Evolutionary conservation across 2,329 filamentous ascomycete genomes (phyloP), one percentile per base, ranked within the genome.

Genomic region (Fusarium nurragi): DNA sequence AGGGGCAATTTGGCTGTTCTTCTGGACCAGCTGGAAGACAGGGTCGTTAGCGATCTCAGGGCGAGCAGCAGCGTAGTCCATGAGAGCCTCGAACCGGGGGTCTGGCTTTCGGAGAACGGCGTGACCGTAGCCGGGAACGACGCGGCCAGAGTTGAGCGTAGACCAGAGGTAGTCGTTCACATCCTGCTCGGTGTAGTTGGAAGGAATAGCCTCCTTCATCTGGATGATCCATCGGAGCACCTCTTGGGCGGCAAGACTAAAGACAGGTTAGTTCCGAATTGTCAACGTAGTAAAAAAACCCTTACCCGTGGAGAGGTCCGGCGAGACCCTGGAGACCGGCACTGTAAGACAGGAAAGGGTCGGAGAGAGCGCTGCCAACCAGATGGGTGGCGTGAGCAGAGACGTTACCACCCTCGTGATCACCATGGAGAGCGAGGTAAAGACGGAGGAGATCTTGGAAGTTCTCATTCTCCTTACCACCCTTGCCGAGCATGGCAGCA

Each of bases 321-420:
- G 94, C 95, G 14, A 99, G 88, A 76, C 95, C 95, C 76, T 97
- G 92, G 6, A 99, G 88, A 77, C 95, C 95, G 55, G 95, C 95
- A 70, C 92, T 95, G 84, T 98, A 98, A 74, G 92, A 95, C 65
- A 99, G 86, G 86, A 95, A 98, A 6, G 94, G 93, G 73, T 98
- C 95, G 73, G 91, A 95, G 54, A 99, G 88, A 19, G 95, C 95
- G 71, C 92, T 96, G 49, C 95, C 95, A 54, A 99, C 95, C 36
- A 99, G 84, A 78, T 99, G 95, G 9, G 95, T 98, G 25, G 95
- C 82, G 77, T 99, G 95, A 1, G 95, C 95, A 36, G 94, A 97
- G 64, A 99, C 95, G 72, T 99, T 99, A 57, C 95, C 95, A 63
- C 95, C 95, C 80, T 99, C 95, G 81, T 99, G 95, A 79, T 99